These are phyloP conservation scores for Suillus spraguei DNA, from an alignment of 768 basidiomycete species.

Conservation along the genomic window DNA sequence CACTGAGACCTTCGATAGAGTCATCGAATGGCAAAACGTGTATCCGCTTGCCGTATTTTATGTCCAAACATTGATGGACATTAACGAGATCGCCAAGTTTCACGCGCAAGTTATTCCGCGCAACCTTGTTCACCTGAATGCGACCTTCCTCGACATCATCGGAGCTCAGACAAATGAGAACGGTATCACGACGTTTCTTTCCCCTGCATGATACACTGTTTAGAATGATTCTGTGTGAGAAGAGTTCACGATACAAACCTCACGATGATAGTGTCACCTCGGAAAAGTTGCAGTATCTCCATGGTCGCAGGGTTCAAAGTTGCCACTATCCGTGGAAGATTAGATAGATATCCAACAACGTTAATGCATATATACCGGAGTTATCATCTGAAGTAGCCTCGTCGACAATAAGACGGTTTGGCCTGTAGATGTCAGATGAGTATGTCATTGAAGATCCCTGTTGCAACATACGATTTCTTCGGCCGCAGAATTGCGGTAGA, in stretches of 20 bases:
- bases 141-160: conserved; percentile 98
- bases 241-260: conserved; percentile 51
- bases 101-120: conserved; percentile 97
- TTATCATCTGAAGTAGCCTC: conserved; percentile 95
- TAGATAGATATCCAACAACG: conserved; percentile 18
- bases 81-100: conserved; percentile 97
- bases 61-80: conserved; percentile 94
- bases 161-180: conserved; percentile 93
- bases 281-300: conserved; percentile 91
- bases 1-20: conserved; percentile 95
- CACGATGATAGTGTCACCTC: conserved; percentile 95
- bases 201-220: conserved; percentile 53
- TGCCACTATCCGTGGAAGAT: conserved; percentile 58
- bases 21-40: conserved; percentile 98
- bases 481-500: conserved; percentile 95
- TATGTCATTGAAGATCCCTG: conserved; percentile 17
- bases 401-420: conserved; percentile 97
- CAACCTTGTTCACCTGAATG: conserved; percentile 99
- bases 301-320: conserved; percentile 96
- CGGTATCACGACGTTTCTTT: conserved; percentile 97
- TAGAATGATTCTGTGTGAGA: conserved; percentile 1
- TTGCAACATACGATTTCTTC: conserved; percentile 89
- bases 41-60: conserved; percentile 98
- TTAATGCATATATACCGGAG: conserved; percentile 66
- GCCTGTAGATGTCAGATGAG: conserved; percentile 51